Conservation (phyloP, 768 basidiomycete species). For the Calvatia gigantea region DNA sequence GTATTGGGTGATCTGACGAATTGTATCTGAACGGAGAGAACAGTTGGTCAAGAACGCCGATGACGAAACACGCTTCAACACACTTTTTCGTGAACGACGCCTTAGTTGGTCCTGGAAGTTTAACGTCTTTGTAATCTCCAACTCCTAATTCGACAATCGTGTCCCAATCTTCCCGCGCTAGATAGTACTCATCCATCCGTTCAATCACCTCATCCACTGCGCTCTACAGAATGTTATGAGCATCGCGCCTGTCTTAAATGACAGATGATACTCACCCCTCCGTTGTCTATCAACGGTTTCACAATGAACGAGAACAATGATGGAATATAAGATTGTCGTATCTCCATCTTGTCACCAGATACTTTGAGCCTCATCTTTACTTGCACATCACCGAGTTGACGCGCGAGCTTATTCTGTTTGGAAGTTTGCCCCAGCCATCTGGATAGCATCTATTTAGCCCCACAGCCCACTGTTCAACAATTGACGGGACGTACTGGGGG, state of each 20-base stretch:
- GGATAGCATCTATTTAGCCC: not conserved
- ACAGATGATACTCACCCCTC: constrained; percentile 55
- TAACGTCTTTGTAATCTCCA: constrained; percentile 77
- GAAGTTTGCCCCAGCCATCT: constrained; percentile 99
- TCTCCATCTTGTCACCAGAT: constrained; percentile 86
- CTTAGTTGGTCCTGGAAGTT: constrained; percentile 80
- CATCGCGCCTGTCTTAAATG: not conserved
- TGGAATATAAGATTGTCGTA: constrained; percentile 89
- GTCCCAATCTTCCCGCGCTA: constrained; percentile 97
- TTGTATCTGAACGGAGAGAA: constrained; percentile 70
- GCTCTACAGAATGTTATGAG: constrained; percentile 41
- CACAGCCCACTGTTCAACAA: constrained; percentile 5
- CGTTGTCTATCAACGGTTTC: constrained; percentile 69
- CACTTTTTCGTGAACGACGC: constrained; percentile 82
- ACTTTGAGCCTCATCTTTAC: constrained; percentile 93
- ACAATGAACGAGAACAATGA: constrained; percentile 82
- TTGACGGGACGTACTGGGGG: constrained; percentile 63
- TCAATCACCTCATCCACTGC: constrained; percentile 81
- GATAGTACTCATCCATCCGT: constrained; percentile 90
- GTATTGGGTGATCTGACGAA: constrained; percentile 82
- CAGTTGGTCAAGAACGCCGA: not conserved
- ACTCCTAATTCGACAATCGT: constrained; percentile 91
- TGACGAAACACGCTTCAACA: constrained; percentile 20
- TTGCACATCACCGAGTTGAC: constrained; percentile 87
- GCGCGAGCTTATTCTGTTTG: constrained; percentile 76